phyloP scores from a whole-genome alignment of 495 filamentous ascomycete species.

The Parmelia sp. region DNA sequence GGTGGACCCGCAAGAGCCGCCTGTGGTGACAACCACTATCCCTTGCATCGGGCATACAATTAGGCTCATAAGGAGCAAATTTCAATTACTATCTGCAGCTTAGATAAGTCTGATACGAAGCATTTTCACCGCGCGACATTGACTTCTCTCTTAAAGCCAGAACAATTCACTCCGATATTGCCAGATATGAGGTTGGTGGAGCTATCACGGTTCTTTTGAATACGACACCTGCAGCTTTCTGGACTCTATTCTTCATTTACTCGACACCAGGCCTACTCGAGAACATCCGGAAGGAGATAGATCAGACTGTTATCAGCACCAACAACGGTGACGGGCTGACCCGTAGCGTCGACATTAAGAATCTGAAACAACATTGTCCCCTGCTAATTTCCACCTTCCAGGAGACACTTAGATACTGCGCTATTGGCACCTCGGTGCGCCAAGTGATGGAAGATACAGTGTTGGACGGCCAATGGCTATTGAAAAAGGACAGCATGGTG shows the following conservation, averaged over 20 bases:
- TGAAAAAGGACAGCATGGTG: too few species aligned
- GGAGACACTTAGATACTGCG: too few species aligned
- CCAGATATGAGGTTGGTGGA: slow-evolving; percentile 36
- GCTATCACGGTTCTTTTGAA: slow-evolving; percentile 41
- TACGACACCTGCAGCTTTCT: slow-evolving; percentile 42
- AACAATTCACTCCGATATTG: too few species aligned
- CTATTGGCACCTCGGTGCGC: background rate
- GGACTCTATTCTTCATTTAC: slow-evolving; percentile 40
- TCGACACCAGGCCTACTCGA: slow-evolving; percentile 35
- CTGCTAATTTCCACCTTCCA: too few species aligned
- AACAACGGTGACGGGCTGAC: background rate
- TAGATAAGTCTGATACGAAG: slow-evolving; percentile 29
- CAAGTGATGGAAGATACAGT: background rate
- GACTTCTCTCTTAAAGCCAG: slow-evolving; percentile 32
- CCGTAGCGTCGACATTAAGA: slow-evolving; percentile 19
- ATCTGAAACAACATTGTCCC: background rate
- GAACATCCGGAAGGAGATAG: slow-evolving; percentile 34
- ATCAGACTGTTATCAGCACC: slow-evolving; percentile 20
- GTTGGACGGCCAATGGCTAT: too few species aligned
- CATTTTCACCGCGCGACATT: slow-evolving; percentile 28
- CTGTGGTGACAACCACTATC: slow-evolving; percentile 26
- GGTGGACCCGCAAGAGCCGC: slow-evolving; percentile 25
- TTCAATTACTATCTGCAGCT: slow-evolving; percentile 24
- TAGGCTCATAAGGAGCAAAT: slow-evolving; percentile 26
- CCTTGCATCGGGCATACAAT: slow-evolving; percentile 31